Evolutionary conservation across 768 basidiomycete genomes (phyloP), one percentile per base, ranked within the genome.

Genomic region (Nidula microcarpa): DNA sequence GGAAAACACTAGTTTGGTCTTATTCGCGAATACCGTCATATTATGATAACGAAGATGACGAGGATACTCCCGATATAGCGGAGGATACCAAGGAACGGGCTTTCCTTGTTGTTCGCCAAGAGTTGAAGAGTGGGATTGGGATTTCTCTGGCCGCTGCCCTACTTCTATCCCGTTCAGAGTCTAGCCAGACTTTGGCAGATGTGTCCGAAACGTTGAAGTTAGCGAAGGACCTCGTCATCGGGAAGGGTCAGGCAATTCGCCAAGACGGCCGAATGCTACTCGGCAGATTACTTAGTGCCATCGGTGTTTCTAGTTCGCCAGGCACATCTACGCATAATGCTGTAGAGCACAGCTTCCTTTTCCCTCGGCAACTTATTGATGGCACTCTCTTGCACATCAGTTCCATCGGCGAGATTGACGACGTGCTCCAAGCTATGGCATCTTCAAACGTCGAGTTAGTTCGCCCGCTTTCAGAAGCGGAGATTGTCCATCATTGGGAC

Each of bases 1-100:
- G 84, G 84, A 72, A 68, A 49, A 74, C 78, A 49, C 67, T 85
- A 30, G 65, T 85, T 17, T 86, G 85, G 84, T 74, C 77, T 1
- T 84, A 78, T 53, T 65, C 74, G 16, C 72, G 71, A 14, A 59
- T 84, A 45, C 69, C 72, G 10, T 55, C 43, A 14, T 50, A 36
- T 18, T 53, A 53, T 4, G 53, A 52, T 3, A 17, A 57, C 13
- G 51, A 55, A 2, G 50, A 59, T 10, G 62, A 69, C 4, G 52
- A 64, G 9, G 11, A 55, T 23, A 17, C 18, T 14, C 43, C 13
- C 33, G 50, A 54, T 36, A 49, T 35, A 30, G n/a, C 18, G 18
- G 13, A 14, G 17, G 60, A 65, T 2, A 58, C 57, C 1, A 67
- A 63, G 37, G 70, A 74, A 13, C 66, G 63, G 0, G 74, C 74